Evolutionary conservation across 2,329 filamentous ascomycete species (phyloP), one percentile per base, ranked within the genome.

Genomic region (Fusarium ramigenum): DNA sequence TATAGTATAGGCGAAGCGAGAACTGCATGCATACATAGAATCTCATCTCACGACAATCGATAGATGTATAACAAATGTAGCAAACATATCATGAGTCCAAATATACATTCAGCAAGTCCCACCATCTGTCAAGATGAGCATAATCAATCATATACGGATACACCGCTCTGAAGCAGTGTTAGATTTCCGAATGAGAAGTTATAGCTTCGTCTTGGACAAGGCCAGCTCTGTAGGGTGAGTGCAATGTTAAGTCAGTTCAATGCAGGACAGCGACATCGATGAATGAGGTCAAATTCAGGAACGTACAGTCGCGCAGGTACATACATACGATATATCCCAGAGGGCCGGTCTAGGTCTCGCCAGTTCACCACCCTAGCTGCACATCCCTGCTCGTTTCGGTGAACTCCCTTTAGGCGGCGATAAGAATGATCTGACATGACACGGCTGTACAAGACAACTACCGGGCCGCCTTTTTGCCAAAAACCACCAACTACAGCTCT

Each of bases 401-500:
- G 61, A 62, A 57, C 69, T 70, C 70, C 62, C 57, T 68, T 71
- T 57, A 72, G 53, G 57, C 44, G 57, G 61, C 76, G 76, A 78
- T 78, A 78, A 78, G 76, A 67, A 78, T 78, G 75, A 78, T 78
- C 76, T 78, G 76, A 78, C 68, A 66, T 77, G 70, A 46, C 64
- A 68, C 44, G 42, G 44, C 39, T 23, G 30, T 63, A 63, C 49
- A 59, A 47, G 56, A 32, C 57, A 76, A 78, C 73, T 78, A 76
- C 76, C 69, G 66, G 63, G 43, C 73, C 73, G 61, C 67, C 71
- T 60, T 60, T 68, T 66, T 69, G 44, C 32, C 28, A 58, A 66
- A 63, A 47, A 25, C 15, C 19, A 50, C 32, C 42, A 50, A 63
- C 59, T 16, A 34, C 28, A 42, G 42, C 36, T 44, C 43, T 50